Conservation (phyloP, 176 grass and related monocot species). For the Thalia dealbata region DNA sequence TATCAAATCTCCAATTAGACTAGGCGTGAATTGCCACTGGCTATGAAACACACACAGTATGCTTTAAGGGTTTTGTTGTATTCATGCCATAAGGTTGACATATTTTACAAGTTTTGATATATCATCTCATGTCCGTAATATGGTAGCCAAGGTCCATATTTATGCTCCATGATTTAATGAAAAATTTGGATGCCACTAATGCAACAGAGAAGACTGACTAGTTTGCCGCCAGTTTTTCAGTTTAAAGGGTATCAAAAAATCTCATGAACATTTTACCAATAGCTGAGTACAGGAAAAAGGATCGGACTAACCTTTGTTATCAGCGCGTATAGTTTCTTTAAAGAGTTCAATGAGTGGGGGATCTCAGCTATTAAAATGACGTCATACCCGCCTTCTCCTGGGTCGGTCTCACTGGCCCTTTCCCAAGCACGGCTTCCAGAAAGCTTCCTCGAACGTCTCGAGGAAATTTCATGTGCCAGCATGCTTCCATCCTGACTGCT, state of each 20-base stretch:
- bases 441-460: slow-evolving; percentile 54
- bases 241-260: not conserved
- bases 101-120: no score
- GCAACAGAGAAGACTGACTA: not conserved
- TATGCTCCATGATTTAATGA: not conserved
- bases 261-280: not conserved
- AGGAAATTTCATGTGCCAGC: slow-evolving; percentile 36
- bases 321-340: slow-evolving; percentile 44
- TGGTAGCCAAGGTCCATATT: no score
- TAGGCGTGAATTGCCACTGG: not conserved
- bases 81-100: no score
- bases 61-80: no score
- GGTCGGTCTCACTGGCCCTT: slow-evolving; percentile 43
- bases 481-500: slow-evolving; percentile 54
- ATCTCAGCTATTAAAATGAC: slow-evolving; percentile 68
- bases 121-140: no score
- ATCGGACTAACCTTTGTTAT: slow-evolving; percentile 52
- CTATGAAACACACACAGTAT: not conserved
- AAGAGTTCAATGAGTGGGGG: slow-evolving; percentile 37
- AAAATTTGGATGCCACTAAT: no score
- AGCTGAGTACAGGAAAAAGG: not conserved
- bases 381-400: slow-evolving; percentile 62
- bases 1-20: slow-evolving; percentile 19
- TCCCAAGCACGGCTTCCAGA: slow-evolving; percentile 75
- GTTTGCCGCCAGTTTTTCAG: not conserved